Evolutionary conservation across 768 basidiomycete genomes (phyloP), one percentile per base, ranked within the genome.

Genomic region (Pulveroboletus ravenelii): DNA sequence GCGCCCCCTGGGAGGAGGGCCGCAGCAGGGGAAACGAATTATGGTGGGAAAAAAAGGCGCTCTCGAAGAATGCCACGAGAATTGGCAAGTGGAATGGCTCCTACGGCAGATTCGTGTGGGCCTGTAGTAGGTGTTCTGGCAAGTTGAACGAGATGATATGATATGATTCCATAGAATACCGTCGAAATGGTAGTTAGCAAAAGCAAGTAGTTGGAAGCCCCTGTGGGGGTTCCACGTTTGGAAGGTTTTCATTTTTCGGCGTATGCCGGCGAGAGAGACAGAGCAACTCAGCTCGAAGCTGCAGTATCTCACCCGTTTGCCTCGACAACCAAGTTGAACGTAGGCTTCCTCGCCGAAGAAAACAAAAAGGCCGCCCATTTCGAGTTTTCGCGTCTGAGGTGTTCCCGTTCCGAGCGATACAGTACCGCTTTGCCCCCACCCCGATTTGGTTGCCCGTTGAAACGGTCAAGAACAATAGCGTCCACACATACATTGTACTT

Each of bases 361-460:
- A 41, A 40, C 20, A 7, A 34, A 41, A 27, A 42, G 40, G 31
- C 38, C 23, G 40, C 41, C 0, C 23, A 34, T 31, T 14, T 31
- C 48, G 17, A 20, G 10, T 32, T 49, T 45, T 29, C 40, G 37
- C n/a, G 23, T 43, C 40, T 20, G 48, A 48, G 43, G 39, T 45
- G 25, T 45, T 17, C 10, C 25, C 31, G 23, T 45, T 25, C 37
- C n/a, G 43, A 47, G 47, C 48, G 41, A 47, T 38, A 36, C 42
- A 31, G 31, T 38, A 36, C 47, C 40, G 32, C 47, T 39, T 48
- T 40, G 41, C 25, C 50, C 42, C 48, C 40, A 39, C 52, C 60
- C 60, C 61, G 55, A 62, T 63, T 62, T 60, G 55, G 58, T 50
- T 44, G 9, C 2, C 41, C 41, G 30, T n/a, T 54, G 43, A 35